Percentiles rank a stretch among this genome's conserved stretches.
These are phyloP conservation scores for Vitis cinerea DNA, from an alignment of 164 flowering plant species.

Conservation along the genomic window DNA sequence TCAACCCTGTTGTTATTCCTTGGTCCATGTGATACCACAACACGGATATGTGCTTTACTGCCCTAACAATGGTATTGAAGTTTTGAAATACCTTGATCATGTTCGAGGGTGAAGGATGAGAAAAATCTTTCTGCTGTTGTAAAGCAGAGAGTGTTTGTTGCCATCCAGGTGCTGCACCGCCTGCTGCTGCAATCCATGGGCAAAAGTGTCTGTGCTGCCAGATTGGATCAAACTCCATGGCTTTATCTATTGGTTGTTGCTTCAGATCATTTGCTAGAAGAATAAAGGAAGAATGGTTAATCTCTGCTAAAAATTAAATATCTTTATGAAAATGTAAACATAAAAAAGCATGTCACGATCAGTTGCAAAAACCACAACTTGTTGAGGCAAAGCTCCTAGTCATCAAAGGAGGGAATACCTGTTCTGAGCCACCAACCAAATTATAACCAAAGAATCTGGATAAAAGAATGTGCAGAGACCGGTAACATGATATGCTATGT, in stretches of 20 bases:
- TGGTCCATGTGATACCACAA: not conserved
- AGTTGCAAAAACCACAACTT: no score
- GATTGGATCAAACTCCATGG: constrained; percentile 75
- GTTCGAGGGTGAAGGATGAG: constrained; percentile 23
- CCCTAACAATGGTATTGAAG: not conserved
- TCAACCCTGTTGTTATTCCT: not conserved
- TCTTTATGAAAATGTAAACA: no score
- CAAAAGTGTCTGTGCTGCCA: constrained; percentile 90
- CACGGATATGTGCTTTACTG: not conserved
- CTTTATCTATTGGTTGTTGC: constrained; percentile 16
- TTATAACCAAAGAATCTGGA: no score
- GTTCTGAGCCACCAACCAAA: no score
- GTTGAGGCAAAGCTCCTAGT: no score
- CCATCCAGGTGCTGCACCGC: constrained; percentile 71
- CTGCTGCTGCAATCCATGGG: constrained; percentile 78
- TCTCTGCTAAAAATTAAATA: no score
- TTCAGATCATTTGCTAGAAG: constrained; percentile 37
- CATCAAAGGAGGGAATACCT: no score
- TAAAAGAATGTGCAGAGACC: no score
- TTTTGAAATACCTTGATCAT: constrained; percentile 49
- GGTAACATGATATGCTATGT: no score
- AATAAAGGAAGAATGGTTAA: not conserved
- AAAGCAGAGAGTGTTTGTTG: constrained; percentile 65
- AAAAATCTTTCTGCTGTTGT: constrained; percentile 38
- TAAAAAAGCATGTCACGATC: no score